Evolutionary conservation across 2,329 filamentous ascomycete genomes (phyloP).

Genomic region (Colletotrichum sp.): DNA sequence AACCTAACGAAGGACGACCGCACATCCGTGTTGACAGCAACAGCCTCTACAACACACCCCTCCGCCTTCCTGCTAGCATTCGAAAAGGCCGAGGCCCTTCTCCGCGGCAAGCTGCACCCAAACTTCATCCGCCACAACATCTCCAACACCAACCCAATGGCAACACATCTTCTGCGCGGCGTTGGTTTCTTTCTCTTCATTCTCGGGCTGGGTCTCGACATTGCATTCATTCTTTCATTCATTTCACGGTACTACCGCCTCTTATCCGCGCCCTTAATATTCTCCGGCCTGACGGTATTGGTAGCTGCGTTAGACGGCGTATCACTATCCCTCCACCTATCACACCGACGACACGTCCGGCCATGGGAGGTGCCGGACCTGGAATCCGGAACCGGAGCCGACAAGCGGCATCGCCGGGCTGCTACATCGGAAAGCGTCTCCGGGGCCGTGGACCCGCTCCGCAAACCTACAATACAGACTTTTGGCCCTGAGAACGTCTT

Average conservation of each 20-base stretch:
- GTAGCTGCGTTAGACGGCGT: conserved; percentile 40
- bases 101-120: conserved; percentile 42
- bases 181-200: conserved; percentile 26
- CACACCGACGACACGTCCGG: conserved; percentile 35
- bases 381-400: conserved; percentile 31
- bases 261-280: conserved; percentile 36
- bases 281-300: conserved; percentile 36
- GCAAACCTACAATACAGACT: conserved; percentile 25
- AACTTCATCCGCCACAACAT: conserved; percentile 43
- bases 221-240: conserved; percentile 36
- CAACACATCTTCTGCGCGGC: conserved; percentile 32
- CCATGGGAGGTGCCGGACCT: conserved; percentile 42
- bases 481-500: conserved; percentile 31
- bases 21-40: conserved; percentile 41
- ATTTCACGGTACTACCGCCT: conserved; percentile 31
- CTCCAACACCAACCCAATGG: conserved; percentile 41
- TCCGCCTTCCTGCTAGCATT: conserved; percentile 46
- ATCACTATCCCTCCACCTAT: conserved; percentile 38
- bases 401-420: conserved; percentile 15
- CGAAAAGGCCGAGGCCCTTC: conserved; percentile 37
- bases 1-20: conserved; percentile 42
- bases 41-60: conserved; percentile 48
- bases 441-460: conserved; percentile 24
- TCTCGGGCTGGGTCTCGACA: conserved; percentile 32
- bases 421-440: conserved; percentile 15